Evolutionary conservation across 805 yeast species (phyloP).

Genomic region (Komagataella pastoris): DNA sequence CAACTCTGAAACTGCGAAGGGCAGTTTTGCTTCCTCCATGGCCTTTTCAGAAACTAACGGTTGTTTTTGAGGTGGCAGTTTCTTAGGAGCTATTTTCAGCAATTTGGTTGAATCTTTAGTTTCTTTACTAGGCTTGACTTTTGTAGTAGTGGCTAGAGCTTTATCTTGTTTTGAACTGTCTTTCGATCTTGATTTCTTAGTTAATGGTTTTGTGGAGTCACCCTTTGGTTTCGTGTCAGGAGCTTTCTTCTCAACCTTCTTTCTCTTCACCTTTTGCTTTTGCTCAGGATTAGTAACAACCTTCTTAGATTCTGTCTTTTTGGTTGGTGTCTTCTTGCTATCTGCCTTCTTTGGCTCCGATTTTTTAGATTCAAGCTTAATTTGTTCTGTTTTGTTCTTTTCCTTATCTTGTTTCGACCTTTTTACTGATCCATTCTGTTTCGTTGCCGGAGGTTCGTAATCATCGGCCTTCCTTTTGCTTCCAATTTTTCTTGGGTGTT

Average conservation of each 20-base stretch:
- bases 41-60: neutral
- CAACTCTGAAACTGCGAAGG: neutral
- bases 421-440: neutral
- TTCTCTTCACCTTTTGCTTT: neutral
- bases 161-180: neutral
- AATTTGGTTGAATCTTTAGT: neutral
- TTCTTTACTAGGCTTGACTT: neutral
- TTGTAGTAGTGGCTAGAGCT: neutral
- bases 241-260: neutral
- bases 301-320: neutral
- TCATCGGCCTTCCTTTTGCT: neutral
- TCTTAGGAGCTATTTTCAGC: neutral
- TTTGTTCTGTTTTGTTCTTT: neutral
- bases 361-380: neutral
- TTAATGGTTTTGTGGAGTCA: neutral
- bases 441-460: neutral
- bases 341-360: neutral
- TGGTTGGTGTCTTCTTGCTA: neutral
- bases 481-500: slow-evolving; percentile 9
- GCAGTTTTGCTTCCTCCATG: neutral
- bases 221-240: neutral
- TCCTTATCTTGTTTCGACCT: neutral
- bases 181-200: neutral
- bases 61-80: neutral
- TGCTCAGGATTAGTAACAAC: neutral